These are phyloP conservation scores for Stellera chamaejasme DNA, from an alignment of 345 rosid species.

Conservation along the genomic window DNA sequence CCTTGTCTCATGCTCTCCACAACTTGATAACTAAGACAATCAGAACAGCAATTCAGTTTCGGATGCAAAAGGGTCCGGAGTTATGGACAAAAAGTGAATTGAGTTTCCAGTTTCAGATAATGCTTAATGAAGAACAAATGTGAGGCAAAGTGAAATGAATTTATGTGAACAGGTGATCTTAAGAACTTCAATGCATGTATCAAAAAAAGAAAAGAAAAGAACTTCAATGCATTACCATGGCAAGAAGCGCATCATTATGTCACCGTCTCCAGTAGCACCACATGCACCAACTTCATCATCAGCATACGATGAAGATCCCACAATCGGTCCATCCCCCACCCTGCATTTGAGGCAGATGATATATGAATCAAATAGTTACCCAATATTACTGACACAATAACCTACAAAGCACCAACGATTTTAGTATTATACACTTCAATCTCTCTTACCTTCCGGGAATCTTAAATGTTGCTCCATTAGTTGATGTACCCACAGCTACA, in stretches of 20 bases:
- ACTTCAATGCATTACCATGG: slow-evolving; percentile 54
- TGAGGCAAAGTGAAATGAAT: no score
- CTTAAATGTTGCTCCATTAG: slow-evolving; percentile 94
- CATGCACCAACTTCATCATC: slow-evolving; percentile 89
- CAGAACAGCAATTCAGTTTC: background rate
- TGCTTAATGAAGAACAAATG: no score
- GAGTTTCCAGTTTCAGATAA: no score
- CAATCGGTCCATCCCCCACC: slow-evolving; percentile 96
- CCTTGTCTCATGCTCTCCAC: slow-evolving; percentile 95
- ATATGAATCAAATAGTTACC: slow-evolving; percentile 7
- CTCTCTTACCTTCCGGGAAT: slow-evolving; percentile 78
- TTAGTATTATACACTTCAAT: background rate
- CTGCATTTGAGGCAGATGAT: slow-evolving; percentile 25
- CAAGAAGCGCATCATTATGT: slow-evolving; percentile 96
- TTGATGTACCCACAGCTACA: slow-evolving; percentile 93
- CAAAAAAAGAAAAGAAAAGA: no score
- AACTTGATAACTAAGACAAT: slow-evolving; percentile 64
- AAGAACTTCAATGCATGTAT: background rate
- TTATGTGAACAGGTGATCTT: no score
- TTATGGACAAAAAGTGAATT: no score
- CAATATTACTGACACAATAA: background rate
- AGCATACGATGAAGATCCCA: slow-evolving; percentile 84
- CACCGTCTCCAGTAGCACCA: slow-evolving; percentile 97
- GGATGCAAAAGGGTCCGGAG: no score
- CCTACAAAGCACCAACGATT: background rate